Percentiles rank a stretch among this genome's conserved stretches.
Conservation (phyloP, 2,329 filamentous ascomycete species). For the Pseudogymnoascus sp. region DNA sequence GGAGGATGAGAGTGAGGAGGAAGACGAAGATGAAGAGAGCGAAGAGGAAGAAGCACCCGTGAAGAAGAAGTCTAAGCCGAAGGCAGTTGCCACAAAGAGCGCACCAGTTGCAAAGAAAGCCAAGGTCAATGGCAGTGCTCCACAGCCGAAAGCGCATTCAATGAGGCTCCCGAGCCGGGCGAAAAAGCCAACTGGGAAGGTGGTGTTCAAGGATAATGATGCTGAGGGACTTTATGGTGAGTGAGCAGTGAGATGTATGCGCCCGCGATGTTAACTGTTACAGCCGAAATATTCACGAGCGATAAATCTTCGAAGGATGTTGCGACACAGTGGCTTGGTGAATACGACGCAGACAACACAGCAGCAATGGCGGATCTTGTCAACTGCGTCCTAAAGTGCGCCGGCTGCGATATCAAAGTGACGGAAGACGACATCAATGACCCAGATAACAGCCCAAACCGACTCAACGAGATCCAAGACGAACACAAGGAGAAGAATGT, state of each 20-base stretch:
- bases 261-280: slow-evolving; percentile 20
- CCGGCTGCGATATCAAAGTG: slow-evolving; percentile 74
- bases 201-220: slow-evolving; percentile 34
- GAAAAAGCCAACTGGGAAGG: slow-evolving; percentile 31
- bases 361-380: slow-evolving; percentile 52
- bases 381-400: slow-evolving; percentile 59
- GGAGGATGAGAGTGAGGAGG: slow-evolving; percentile 31
- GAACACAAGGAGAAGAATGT: slow-evolving; percentile 77
- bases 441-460: slow-evolving; percentile 73
- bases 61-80: slow-evolving; percentile 29
- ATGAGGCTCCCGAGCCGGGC: slow-evolving; percentile 27
- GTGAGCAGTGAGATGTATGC: slow-evolving; percentile 8
- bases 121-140: slow-evolving; percentile 51
- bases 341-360: slow-evolving; percentile 46
- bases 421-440: slow-evolving; percentile 79
- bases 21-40: slow-evolving; percentile 33
- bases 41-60: slow-evolving; percentile 38
- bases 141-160: slow-evolving; percentile 46
- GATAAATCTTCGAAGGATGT: slow-evolving; percentile 48
- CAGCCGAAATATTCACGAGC: slow-evolving; percentile 56
- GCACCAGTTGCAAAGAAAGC: slow-evolving; percentile 56
- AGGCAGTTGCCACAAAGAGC: slow-evolving; percentile 30
- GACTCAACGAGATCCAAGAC: slow-evolving; percentile 75
- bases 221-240: slow-evolving; percentile 24
- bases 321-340: slow-evolving; percentile 50